Conservation (phyloP, 345 rosid species). For the Sisymbrium irio region DNA sequence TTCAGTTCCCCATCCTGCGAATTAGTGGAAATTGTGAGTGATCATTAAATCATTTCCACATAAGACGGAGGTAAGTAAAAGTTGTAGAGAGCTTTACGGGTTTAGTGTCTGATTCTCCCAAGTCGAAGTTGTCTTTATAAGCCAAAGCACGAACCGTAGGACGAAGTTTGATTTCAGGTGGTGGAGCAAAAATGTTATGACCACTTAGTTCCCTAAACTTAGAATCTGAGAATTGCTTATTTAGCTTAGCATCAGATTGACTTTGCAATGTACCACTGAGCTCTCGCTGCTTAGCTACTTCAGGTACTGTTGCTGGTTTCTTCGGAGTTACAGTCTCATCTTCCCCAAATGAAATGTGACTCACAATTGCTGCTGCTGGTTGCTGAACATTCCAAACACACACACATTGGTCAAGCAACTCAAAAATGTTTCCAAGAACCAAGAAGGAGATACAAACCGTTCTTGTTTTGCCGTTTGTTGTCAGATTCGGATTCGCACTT, state of each 20-base stretch:
- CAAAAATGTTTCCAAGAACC: neutral
- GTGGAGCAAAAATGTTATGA: slow-evolving; percentile 93
- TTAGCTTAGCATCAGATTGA: slow-evolving; percentile 59
- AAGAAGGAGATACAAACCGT: slow-evolving; percentile 46
- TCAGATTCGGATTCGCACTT: slow-evolving; percentile 15
- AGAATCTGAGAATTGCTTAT: slow-evolving; percentile 81
- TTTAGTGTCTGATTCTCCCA: slow-evolving; percentile 48
- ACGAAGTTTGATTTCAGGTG: slow-evolving; percentile 85
- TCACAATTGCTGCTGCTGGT: slow-evolving; percentile 69
- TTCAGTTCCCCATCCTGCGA: slow-evolving; percentile 56
- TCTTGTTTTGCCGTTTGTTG: slow-evolving; percentile 49
- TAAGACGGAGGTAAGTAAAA: no score
- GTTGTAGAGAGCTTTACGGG: neutral
- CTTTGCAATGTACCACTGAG: slow-evolving; percentile 68
- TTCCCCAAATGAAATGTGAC: slow-evolving; percentile 88
- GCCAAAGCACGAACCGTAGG: slow-evolving; percentile 69
- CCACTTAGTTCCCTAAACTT: slow-evolving; percentile 90
- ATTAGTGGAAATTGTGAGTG: no score
- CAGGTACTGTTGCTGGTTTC: slow-evolving; percentile 65
- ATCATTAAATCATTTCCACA: neutral
- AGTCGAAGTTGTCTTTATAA: slow-evolving; percentile 63
- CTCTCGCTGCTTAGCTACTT: slow-evolving; percentile 96
- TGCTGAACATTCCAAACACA: slow-evolving; percentile 44
- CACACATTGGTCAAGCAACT: neutral
- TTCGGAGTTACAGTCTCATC: slow-evolving; percentile 72